Evolutionary conservation across 2,329 filamentous ascomycete genomes (phyloP), one percentile per base, ranked within the genome.

Genomic region (Paramyrothecium sp.): DNA sequence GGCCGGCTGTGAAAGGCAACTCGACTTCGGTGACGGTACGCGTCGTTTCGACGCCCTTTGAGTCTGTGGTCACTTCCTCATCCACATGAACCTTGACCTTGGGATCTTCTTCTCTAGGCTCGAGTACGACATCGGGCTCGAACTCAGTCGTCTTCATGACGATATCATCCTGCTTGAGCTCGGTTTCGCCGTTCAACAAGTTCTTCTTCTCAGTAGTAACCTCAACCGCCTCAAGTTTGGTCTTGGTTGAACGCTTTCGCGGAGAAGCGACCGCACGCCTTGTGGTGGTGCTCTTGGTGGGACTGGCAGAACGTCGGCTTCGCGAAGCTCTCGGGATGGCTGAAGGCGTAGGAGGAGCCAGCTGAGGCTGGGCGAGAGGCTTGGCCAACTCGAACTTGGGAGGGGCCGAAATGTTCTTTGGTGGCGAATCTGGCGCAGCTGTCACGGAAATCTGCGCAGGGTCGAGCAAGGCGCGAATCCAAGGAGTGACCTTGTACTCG

Each of bases 401-500:
- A 50, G 95, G 95, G 22, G 91, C 87, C 17, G 84, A 77, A 63
- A 97, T 97, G 60, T 82, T 85, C 77, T 91, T 92, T 62, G 87
- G 83, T 56, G 91, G 84, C 62, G 88, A 89, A 62, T 86, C 85
- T 23, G 84, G 79, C 54, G 81, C 82, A 68, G 84, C 84, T 51
- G 80, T 77, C 26, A 80, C 70, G 48, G 78, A 71, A 59, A 98
- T 96, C 26, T 92, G 89, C 61, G 89, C 80, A n/a, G 92, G 87
- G 71, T 98, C 94, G 53, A 99, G 83, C 19, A 99, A 83, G n/a
- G 95, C 95, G 56, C 86, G 86, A 64, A 99, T 91, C 95, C 95
- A 99, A 49, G 89, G 81, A 52, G 83, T 76, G 73, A 98, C 92
- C 56, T 85, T 82, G 73, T 98, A 99, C 74, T 98, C 93, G 50